Conservation (phyloP, 352 stramenopile genomes). For the Phytophthora citrophthora region DNA sequence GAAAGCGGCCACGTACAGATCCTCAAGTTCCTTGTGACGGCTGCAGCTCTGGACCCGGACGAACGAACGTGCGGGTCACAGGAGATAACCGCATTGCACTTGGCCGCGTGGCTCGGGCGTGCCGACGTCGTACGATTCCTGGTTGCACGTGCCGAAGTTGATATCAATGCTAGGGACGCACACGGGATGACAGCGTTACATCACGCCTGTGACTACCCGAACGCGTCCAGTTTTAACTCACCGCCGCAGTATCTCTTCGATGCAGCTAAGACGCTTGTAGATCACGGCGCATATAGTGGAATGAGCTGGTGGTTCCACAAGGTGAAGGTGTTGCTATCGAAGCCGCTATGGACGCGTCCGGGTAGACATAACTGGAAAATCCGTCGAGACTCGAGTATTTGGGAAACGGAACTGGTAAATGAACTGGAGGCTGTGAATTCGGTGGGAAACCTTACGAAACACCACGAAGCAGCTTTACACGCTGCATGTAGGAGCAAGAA, state of each 20-base stretch:
- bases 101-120: constrained; percentile 39
- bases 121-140: constrained; percentile 36
- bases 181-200: constrained; percentile 53
- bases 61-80: constrained; percentile 14
- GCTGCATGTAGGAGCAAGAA: constrained; percentile 10
- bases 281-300: constrained; percentile 31
- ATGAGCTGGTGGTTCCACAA: constrained; percentile 33
- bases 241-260: constrained; percentile 20
- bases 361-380: neutral
- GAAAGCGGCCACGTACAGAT: constrained; percentile 30
- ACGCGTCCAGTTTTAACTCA: neutral
- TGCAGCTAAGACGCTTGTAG: constrained; percentile 39
- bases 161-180: constrained; percentile 29
- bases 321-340: constrained; percentile 41
- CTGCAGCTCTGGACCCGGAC: constrained; percentile 29
- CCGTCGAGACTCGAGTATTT: constrained; percentile 5
- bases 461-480: constrained; percentile 7
- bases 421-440: neutral
- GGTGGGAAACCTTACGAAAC: neutral
- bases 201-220: constrained; percentile 38
- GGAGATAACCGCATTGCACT: constrained; percentile 37
- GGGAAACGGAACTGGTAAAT: constrained; percentile 12
- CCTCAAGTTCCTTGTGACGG: constrained; percentile 37
- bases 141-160: constrained; percentile 26
- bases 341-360: neutral